Conservation (phyloP, 1,139 yeast genomes). For the Magnusiomyces suaveolens region DNA sequence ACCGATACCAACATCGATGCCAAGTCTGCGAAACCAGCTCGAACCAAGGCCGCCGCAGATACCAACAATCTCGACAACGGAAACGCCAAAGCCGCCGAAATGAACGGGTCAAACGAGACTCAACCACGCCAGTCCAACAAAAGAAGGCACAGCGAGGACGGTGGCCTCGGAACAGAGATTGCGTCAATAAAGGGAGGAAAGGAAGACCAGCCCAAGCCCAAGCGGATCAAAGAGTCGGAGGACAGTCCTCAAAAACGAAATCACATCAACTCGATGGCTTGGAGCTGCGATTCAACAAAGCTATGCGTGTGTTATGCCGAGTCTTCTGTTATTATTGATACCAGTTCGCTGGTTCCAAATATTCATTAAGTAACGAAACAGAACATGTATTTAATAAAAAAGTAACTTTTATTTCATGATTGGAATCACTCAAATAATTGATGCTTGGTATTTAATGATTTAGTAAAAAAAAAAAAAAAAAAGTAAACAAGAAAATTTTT, state of each 20-base stretch:
- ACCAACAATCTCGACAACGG: not conserved
- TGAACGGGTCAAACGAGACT: not conserved
- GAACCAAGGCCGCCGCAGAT: too few relatives aligned
- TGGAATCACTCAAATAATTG: too few relatives aligned
- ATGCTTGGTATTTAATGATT: too few relatives aligned
- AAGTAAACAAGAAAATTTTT: not conserved
- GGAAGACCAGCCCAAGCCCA: not conserved
- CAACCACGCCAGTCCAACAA: not conserved
- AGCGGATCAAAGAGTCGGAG: not conserved
- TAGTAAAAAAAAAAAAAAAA: not conserved
- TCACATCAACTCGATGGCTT: constrained; percentile 17
- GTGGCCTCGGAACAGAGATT: not conserved
- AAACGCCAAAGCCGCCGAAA: not conserved
- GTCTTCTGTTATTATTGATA: constrained; percentile 13
- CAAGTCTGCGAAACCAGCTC: too few relatives aligned
- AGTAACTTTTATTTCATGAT: not conserved
- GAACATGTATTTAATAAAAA: not conserved
- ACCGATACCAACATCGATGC: not conserved
- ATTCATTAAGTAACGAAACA: not conserved
- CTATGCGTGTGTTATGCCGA: constrained; percentile 21
- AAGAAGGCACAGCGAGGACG: not conserved
- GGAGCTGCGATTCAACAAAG: constrained; percentile 22
- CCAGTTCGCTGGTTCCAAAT: constrained; percentile 4
- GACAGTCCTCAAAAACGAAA: not conserved
- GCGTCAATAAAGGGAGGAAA: not conserved